A percentile compares a stretch with the other conserved stretches of the same genome.
phyloP scores from a whole-genome alignment of 345 rosid genomes.

The Theobroma cacao region DNA sequence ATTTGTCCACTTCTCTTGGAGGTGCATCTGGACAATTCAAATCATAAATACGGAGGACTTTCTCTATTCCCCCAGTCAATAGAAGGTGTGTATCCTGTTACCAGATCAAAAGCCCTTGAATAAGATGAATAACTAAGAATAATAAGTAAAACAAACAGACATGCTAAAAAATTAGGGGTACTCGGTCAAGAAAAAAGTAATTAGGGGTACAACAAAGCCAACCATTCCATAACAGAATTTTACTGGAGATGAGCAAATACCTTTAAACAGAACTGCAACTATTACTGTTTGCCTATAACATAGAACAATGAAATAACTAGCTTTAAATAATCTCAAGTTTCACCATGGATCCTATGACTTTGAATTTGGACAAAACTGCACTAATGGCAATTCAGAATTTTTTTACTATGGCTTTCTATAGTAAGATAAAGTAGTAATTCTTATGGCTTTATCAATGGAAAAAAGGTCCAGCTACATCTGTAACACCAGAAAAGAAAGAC shows the following conservation, averaged over 20 bases:
- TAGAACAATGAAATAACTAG: background rate
- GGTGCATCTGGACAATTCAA: slow-evolving; percentile 82
- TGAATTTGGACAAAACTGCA: background rate
- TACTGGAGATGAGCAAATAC: background rate
- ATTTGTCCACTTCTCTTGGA: slow-evolving; percentile 83
- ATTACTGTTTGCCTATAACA: background rate
- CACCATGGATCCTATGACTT: background rate
- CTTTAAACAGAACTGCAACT: background rate
- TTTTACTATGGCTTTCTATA: background rate
- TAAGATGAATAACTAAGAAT: background rate
- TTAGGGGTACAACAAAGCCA: background rate
- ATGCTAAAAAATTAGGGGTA: background rate
- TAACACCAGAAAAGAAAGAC: background rate
- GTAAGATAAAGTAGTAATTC: background rate
- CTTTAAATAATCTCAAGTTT: background rate
- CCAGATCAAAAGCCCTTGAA: background rate
- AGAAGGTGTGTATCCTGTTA: slow-evolving; percentile 79
- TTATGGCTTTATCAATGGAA: background rate
- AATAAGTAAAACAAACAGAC: background rate
- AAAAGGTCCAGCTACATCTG: background rate
- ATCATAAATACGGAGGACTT: slow-evolving; percentile 83
- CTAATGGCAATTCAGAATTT: background rate
- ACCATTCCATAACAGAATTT: background rate
- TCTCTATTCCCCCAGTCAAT: slow-evolving; percentile 96
- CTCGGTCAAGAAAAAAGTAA: background rate